A percentile compares a stretch with the other conserved stretches of the same genome.
Evolutionary conservation across 805 yeast genomes (phyloP).

Genomic region (Pichia sporocuriosa): DNA sequence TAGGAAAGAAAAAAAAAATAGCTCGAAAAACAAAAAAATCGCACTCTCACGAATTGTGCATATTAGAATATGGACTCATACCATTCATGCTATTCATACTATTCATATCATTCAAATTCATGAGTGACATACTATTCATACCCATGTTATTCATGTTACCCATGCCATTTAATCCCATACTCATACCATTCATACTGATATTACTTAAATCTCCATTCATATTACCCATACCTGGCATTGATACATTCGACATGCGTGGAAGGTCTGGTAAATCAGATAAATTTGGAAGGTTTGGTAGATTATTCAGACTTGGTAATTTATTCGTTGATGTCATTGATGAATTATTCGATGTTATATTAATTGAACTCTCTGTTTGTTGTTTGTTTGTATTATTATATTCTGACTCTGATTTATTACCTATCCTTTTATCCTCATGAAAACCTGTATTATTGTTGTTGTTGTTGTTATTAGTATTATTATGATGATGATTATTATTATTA

Average conservation of each 20-base stretch:
- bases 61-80: slow-evolving; percentile 3
- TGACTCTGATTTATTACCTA: too few relatives aligned
- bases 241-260: slow-evolving; percentile 4
- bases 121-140: not conserved
- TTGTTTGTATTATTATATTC: not conserved
- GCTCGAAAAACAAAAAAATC: not conserved
- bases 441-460: too few relatives aligned
- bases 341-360: not conserved
- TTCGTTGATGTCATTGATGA: not conserved
- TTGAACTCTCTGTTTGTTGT: not conserved
- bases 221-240: not conserved
- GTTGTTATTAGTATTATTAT: too few relatives aligned
- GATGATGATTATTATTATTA: too few relatives aligned
- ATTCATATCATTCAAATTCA: slow-evolving; percentile 3
- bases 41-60: slow-evolving; percentile 6
- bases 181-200: not conserved
- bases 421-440: too few relatives aligned
- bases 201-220: not conserved
- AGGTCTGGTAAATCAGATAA: slow-evolving; percentile 1
- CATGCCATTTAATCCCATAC: not conserved
- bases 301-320: slow-evolving; percentile 2
- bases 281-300: slow-evolving; percentile 2
- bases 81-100: slow-evolving; percentile 2
- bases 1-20: not conserved
- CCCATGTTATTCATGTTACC: not conserved